These are phyloP conservation scores for Helianthus tuberosus DNA, from an alignment of 129 eudicot genomes.

Conservation along the genomic window DNA sequence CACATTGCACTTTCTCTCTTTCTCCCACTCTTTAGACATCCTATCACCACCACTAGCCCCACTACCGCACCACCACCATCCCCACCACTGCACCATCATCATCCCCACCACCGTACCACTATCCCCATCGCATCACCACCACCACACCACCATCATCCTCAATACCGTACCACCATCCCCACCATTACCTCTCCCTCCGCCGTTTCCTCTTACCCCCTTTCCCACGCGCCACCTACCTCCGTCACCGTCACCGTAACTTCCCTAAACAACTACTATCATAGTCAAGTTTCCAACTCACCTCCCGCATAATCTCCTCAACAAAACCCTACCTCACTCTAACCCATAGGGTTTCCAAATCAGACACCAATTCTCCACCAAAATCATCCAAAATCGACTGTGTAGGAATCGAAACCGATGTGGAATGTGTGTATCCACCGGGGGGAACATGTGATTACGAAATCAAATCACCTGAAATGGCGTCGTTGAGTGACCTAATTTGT, in stretches of 20 bases:
- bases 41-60: too few relatives aligned
- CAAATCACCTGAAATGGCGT: constrained; percentile 8
- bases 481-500: constrained; percentile 38
- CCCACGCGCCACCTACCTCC: neutral
- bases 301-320: neutral
- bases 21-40: too few relatives aligned
- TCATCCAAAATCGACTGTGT: constrained; percentile 63
- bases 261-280: constrained; percentile 11
- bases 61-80: too few relatives aligned
- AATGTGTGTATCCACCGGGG: constrained; percentile 48
- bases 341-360: constrained; percentile 38
- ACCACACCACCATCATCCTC: too few relatives aligned
- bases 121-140: too few relatives aligned
- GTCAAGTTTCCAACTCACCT: neutral
- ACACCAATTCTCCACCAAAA: constrained; percentile 21
- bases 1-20: too few relatives aligned
- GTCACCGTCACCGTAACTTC: neutral
- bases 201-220: too few relatives aligned
- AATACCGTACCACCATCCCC: neutral
- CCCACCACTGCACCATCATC: too few relatives aligned
- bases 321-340: constrained; percentile 21
- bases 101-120: too few relatives aligned
- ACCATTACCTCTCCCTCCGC: neutral
- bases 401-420: constrained; percentile 70
- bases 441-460: constrained; percentile 25